Conservation (phyloP, 2,329 filamentous ascomycete species). For the Colletotrichum sp. region DNA sequence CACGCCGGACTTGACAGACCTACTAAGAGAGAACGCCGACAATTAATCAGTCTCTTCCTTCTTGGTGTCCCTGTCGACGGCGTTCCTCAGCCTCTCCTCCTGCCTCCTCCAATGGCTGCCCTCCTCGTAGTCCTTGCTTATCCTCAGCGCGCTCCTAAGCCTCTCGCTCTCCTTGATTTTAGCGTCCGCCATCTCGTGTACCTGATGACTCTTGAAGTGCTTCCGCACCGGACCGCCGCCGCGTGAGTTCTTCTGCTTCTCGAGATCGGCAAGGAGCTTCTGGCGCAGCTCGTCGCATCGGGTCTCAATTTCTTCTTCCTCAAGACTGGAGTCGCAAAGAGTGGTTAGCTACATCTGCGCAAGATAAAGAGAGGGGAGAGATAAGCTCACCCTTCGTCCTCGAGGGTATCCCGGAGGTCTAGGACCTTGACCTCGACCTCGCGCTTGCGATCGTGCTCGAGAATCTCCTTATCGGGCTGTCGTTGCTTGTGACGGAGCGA, state of each 20-base stretch:
- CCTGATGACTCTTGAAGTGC: constrained; percentile 87
- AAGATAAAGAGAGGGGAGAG: constrained; percentile 27
- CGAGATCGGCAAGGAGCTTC: constrained; percentile 45
- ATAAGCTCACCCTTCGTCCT: constrained; percentile 75
- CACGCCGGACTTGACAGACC: not conserved
- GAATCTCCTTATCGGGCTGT: constrained; percentile 88
- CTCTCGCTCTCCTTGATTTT: constrained; percentile 96
- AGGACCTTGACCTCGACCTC: constrained; percentile 94
- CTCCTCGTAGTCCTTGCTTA: constrained; percentile 84
- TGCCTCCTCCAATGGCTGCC: constrained; percentile 86
- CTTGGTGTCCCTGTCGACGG: constrained; percentile 42
- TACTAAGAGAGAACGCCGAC: not conserved
- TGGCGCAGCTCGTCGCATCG: constrained; percentile 47
- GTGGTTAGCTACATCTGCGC: not conserved
- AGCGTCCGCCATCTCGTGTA: constrained; percentile 93
- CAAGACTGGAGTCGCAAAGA: constrained; percentile 55
- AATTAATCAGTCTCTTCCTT: constrained; percentile 23
- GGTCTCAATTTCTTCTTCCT: constrained; percentile 90
- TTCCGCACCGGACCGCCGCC: constrained; percentile 45
- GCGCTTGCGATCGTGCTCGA: constrained; percentile 92
- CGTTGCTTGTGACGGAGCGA: constrained; percentile 76
- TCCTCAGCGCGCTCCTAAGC: constrained; percentile 84
- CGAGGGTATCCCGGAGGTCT: constrained; percentile 86
- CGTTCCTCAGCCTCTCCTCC: constrained; percentile 68
- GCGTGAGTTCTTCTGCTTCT: constrained; percentile 35